Evolutionary conservation across 805 yeast genomes (phyloP).

Genomic region (Debaryomyces castellii): DNA sequence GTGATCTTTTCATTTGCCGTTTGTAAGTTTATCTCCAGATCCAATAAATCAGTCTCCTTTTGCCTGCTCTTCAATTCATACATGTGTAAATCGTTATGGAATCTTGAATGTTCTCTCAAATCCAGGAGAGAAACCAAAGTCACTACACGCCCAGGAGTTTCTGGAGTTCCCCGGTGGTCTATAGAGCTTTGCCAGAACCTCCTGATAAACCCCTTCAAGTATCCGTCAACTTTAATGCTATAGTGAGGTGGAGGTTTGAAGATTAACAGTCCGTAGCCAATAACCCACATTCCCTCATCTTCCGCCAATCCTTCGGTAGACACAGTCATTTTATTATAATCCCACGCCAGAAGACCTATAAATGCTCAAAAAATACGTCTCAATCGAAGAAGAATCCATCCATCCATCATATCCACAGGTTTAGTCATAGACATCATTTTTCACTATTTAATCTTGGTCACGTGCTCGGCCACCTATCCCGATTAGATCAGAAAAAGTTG

Average conservation of each 20-base stretch:
- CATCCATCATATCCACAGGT: no score
- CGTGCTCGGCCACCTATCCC: no score
- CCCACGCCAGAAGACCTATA: no score
- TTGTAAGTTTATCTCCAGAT: not conserved
- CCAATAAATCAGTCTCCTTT: slow-evolving; percentile 8
- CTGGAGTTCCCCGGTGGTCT: slow-evolving; percentile 89
- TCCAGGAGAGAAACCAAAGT: slow-evolving; percentile 68
- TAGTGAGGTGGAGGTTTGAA: slow-evolving; percentile 86
- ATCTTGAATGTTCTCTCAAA: slow-evolving; percentile 38
- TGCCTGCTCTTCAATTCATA: slow-evolving; percentile 23
- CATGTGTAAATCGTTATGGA: slow-evolving; percentile 42
- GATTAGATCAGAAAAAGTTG: no score
- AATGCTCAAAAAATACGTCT: no score
- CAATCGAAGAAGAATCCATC: no score
- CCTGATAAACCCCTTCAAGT: slow-evolving; percentile 71
- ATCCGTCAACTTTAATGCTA: slow-evolving; percentile 65
- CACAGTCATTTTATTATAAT: no score
- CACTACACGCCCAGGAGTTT: slow-evolving; percentile 84
- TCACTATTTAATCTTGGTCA: no score
- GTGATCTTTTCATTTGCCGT: slow-evolving; percentile 5
- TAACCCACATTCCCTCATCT: slow-evolving; percentile 62
- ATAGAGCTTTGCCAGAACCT: slow-evolving; percentile 90
- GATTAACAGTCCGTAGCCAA: slow-evolving; percentile 87
- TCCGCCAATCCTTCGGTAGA: not conserved
- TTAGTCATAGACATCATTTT: no score